phyloP scores from a whole-genome alignment of 352 stramenopile genomes.

The Phytophthora vignae region DNA sequence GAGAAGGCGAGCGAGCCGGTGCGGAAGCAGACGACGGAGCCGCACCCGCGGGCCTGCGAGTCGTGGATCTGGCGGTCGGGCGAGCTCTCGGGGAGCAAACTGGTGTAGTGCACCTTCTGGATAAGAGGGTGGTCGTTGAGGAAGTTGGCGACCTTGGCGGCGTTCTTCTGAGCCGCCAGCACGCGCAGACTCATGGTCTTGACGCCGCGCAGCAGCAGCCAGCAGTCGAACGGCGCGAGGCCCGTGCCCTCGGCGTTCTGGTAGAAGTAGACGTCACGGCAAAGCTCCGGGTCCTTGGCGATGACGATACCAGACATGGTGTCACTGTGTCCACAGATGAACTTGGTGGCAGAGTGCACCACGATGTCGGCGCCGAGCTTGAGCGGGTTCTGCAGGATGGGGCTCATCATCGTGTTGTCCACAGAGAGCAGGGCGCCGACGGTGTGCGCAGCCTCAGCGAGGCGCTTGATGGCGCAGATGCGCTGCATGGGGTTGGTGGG shows the following conservation, averaged over 20 bases:
- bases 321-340: slow-evolving; percentile 97
- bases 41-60: slow-evolving; percentile 82
- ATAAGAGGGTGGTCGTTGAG: slow-evolving; percentile 88
- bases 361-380: slow-evolving; percentile 95
- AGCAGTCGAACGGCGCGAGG: slow-evolving; percentile 92
- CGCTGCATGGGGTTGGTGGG: slow-evolving; percentile 97
- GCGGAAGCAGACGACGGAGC: slow-evolving; percentile 93
- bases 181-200: slow-evolving; percentile 92
- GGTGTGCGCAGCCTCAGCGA: slow-evolving; percentile 84
- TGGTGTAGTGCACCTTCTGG: slow-evolving; percentile 93
- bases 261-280: slow-evolving; percentile 90
- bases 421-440: slow-evolving; percentile 89
- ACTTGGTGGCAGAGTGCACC: slow-evolving; percentile 98
- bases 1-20: slow-evolving; percentile 88
- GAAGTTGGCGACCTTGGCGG: slow-evolving; percentile 89
- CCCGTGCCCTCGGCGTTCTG: slow-evolving; percentile 92
- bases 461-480: slow-evolving; percentile 92
- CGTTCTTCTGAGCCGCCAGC: slow-evolving; percentile 89
- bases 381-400: slow-evolving; percentile 96
- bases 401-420: slow-evolving; percentile 97
- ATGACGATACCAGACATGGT: slow-evolving; percentile 95
- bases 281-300: slow-evolving; percentile 82
- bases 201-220: slow-evolving; percentile 88
- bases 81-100: slow-evolving; percentile 72
- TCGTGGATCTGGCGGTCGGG: slow-evolving; percentile 85